Evolutionary conservation across 1,284 basidiomycete species (phyloP).

Genomic region (Rhodotorula sp.): DNA sequence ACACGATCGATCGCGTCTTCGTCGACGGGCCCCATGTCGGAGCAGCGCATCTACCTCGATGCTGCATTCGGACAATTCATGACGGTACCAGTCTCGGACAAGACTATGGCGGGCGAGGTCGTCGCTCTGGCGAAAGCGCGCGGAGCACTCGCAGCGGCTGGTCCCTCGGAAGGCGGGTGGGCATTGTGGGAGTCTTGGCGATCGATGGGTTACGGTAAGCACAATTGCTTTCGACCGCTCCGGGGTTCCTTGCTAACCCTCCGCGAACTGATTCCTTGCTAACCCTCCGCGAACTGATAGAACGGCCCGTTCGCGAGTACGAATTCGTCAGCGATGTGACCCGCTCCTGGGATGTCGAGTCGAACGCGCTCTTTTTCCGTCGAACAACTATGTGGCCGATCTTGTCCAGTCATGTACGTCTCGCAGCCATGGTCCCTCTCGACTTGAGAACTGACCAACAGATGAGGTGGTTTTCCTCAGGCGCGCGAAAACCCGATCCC

Average conservation of each 20-base stretch:
- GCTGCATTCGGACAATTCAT: background rate
- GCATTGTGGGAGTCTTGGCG: slow-evolving; percentile 36
- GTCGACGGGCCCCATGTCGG: background rate
- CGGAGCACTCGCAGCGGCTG: slow-evolving; percentile 19
- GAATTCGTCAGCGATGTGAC: slow-evolving; percentile 71
- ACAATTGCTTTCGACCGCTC: background rate
- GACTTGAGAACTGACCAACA: background rate
- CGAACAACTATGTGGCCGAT: slow-evolving; percentile 62
- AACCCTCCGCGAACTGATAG: slow-evolving; percentile 54
- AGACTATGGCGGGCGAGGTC: slow-evolving; percentile 24
- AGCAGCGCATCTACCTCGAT: slow-evolving; percentile 31
- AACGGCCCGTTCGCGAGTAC: slow-evolving; percentile 78
- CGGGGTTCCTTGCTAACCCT: too few species aligned
- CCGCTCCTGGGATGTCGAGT: slow-evolving; percentile 75
- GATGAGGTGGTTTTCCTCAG: background rate
- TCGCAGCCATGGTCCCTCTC: slow-evolving; percentile 29
- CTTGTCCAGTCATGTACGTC: slow-evolving; percentile 61
- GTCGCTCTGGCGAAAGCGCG: slow-evolving; percentile 20
- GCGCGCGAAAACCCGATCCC: slow-evolving; percentile 22
- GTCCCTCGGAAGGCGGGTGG: slow-evolving; percentile 28
- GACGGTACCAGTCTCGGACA: slow-evolving; percentile 8
- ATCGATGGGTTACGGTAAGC: slow-evolving; percentile 28
- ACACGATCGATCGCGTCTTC: background rate
- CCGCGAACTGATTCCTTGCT: too few species aligned
- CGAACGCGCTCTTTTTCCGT: slow-evolving; percentile 74